Evolutionary conservation across 2,329 filamentous ascomycete species (phyloP).

Genomic region (Apiospora koreana): DNA sequence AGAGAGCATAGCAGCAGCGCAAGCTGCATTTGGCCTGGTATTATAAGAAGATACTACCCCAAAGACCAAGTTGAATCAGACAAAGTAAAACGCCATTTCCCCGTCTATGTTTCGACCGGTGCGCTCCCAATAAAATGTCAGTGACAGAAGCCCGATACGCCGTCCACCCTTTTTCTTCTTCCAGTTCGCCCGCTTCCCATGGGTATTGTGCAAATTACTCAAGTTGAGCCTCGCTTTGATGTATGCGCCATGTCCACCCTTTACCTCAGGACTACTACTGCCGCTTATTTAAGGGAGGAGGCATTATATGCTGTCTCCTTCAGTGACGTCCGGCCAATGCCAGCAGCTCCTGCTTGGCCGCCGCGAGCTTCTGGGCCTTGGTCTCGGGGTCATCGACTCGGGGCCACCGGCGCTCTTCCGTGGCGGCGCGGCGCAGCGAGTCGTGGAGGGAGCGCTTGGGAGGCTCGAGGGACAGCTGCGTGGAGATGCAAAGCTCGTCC

Average conservation of each 20-base stretch:
- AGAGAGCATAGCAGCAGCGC: background rate
- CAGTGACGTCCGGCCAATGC: slow-evolving; percentile 29
- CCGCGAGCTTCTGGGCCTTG: slow-evolving; percentile 43
- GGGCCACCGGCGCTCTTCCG: slow-evolving; percentile 10
- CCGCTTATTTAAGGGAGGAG: background rate
- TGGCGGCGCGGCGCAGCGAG: slow-evolving; percentile 28
- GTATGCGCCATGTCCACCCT: background rate
- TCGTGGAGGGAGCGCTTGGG: slow-evolving; percentile 29
- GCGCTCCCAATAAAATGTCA: background rate
- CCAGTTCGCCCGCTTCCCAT: slow-evolving; percentile 14
- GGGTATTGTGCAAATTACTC: slow-evolving; percentile 21
- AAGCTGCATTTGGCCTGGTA: background rate
- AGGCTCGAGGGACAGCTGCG: slow-evolving; percentile 31
- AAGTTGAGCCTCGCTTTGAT: background rate
- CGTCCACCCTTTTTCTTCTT: slow-evolving; percentile 1
- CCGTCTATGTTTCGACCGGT: background rate
- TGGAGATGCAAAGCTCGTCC: slow-evolving; percentile 30
- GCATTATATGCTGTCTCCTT: background rate
- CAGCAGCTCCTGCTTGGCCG: slow-evolving; percentile 49
- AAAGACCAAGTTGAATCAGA: background rate
- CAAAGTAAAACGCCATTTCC: background rate
- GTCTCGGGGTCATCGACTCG: slow-evolving; percentile 33
- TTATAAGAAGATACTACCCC: background rate
- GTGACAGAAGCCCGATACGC: slow-evolving; percentile 22
- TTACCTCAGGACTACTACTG: background rate